These are phyloP conservation scores for Aureobasidium subglaciale DNA, from an alignment of 2,329 filamentous ascomycete genomes.

Conservation along the genomic window DNA sequence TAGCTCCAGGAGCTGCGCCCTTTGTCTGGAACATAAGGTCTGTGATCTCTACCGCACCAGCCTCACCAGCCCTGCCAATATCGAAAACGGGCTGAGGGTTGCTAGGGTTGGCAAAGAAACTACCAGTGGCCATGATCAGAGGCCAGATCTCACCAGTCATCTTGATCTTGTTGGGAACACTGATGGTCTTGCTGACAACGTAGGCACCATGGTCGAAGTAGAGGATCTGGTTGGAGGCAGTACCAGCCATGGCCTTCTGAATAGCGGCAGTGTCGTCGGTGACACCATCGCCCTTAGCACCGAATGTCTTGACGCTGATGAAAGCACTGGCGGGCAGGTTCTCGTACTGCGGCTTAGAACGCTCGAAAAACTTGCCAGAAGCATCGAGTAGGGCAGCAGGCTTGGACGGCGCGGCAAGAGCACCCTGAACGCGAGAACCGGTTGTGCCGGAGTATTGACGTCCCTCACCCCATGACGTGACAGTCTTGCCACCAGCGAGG, in stretches of 20 bases:
- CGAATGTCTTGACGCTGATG: constrained; percentile 69
- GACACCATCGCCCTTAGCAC: constrained; percentile 78
- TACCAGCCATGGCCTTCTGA: constrained; percentile 67
- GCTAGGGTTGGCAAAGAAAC: constrained; percentile 62
- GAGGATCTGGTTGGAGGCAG: constrained; percentile 49
- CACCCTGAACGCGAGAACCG: constrained; percentile 51
- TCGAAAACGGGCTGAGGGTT: constrained; percentile 82
- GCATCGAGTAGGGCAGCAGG: constrained; percentile 58
- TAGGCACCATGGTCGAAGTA: constrained; percentile 61
- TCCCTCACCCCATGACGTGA: constrained; percentile 73
- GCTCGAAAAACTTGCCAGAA: constrained; percentile 67
- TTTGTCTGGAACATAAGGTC: constrained; percentile 81
- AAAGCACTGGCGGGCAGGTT: constrained; percentile 60
- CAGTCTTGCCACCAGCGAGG: constrained; percentile 60
- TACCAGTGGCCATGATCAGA: constrained; percentile 74
- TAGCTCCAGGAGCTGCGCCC: constrained; percentile 77
- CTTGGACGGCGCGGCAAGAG: constrained; percentile 48
- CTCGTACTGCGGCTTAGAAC: constrained; percentile 85
- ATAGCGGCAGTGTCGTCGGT: constrained; percentile 84
- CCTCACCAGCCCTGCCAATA: constrained; percentile 69
- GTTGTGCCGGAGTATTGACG: constrained; percentile 56
- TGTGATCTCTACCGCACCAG: constrained; percentile 76
- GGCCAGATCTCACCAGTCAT: constrained; percentile 92
- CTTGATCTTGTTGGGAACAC: constrained; percentile 55
- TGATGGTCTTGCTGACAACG: constrained; percentile 53